Conservation (phyloP, 257 asterid genomes). For the Misopates orontium region DNA sequence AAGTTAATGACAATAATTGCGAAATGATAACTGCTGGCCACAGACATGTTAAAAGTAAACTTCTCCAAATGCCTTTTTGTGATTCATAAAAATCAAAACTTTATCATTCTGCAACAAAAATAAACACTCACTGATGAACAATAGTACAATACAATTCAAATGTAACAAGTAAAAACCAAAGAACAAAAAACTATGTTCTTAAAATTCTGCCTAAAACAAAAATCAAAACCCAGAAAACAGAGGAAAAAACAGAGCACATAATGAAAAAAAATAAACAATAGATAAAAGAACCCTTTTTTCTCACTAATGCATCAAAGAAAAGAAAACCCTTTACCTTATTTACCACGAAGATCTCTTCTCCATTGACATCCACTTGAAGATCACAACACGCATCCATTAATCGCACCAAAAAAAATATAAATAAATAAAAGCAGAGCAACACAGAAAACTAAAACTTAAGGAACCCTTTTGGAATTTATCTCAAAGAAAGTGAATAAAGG, state of each 20-base stretch:
- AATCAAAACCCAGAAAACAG: not conserved
- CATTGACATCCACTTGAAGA: conserved; percentile 92
- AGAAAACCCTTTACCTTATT: conserved; percentile 51
- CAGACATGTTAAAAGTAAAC: not conserved
- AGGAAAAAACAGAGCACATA: conserved; percentile 10
- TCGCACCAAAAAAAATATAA: conserved; percentile 17
- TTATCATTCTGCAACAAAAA: conserved; percentile 2
- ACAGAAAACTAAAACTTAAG: conserved; percentile 29
- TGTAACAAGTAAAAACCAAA: not conserved
- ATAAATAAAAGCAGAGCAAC: conserved; percentile 27
- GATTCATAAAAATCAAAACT: not conserved
- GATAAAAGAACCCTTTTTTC: not conserved
- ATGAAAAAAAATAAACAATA: not conserved
- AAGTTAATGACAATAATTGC: conserved; percentile 17
- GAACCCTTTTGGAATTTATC: conserved; percentile 34
- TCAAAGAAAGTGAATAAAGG: conserved; percentile 17
- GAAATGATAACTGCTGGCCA: not conserved
- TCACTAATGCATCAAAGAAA: not conserved
- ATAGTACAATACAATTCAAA: not conserved
- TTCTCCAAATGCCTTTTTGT: not conserved
- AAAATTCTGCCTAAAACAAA: no score
- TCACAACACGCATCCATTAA: conserved; percentile 58
- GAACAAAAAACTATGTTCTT: no score
- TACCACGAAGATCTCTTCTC: conserved; percentile 73
- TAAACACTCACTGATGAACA: not conserved